Evolutionary conservation across 306 rosid species (phyloP).

Genomic region (Herpetospermum pedunculosum): DNA sequence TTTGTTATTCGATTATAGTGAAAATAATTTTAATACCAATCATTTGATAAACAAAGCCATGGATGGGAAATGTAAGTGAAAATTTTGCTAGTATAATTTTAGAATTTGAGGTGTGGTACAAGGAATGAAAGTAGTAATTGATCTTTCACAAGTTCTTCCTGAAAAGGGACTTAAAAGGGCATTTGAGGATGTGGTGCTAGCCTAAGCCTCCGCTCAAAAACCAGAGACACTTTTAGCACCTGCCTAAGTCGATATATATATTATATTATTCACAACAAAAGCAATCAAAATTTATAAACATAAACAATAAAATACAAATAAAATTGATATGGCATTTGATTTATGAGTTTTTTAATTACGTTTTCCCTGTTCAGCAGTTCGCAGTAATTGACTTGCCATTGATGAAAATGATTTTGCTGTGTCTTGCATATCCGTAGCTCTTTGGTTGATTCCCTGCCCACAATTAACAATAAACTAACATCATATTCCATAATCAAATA

Average conservation of each 20-base stretch:
- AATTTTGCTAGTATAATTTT: background rate
- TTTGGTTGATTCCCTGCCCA: slow-evolving; percentile 40
- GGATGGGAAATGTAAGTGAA: background rate
- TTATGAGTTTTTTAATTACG: too few relatives aligned
- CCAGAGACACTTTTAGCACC: background rate
- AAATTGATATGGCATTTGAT: background rate
- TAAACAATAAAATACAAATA: background rate
- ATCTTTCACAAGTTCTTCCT: too few relatives aligned
- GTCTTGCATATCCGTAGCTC: slow-evolving; percentile 64
- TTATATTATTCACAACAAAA: background rate
- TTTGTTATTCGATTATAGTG: too few relatives aligned
- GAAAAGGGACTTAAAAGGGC: too few relatives aligned
- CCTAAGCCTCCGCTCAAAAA: background rate
- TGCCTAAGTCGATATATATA: background rate
- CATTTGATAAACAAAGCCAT: background rate
- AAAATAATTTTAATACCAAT: background rate
- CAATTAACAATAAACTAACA: slow-evolving; percentile 1
- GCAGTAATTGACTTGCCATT: slow-evolving; percentile 61
- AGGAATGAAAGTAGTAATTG: background rate
- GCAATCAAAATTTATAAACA: background rate
- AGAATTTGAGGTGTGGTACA: background rate
- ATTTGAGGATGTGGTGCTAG: background rate
- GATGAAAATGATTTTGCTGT: slow-evolving; percentile 74
- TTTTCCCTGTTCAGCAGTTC: slow-evolving; percentile 44
- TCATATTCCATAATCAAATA: background rate